Base-by-base conservation (phyloP, 208 protist genomes). In the Acanthamoeba polyphaga region DNA sequence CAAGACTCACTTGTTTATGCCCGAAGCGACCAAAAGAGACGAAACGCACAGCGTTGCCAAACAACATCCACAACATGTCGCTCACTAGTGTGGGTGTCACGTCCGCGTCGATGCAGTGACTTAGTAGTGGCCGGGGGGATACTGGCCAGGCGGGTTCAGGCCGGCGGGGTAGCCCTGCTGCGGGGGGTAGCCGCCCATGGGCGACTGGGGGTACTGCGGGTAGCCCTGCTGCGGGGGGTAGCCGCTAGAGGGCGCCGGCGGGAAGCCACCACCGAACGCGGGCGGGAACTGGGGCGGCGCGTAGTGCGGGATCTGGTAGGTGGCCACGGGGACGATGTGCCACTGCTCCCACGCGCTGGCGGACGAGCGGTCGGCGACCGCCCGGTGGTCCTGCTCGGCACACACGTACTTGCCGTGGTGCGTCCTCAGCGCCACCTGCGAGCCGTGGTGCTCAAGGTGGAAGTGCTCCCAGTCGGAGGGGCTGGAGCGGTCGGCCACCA, bases 351-450 rank as follows among this genome's bases (percentile, higher is more conserved):
- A 92, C 1, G 1, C 6, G 19, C 22, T 13, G 15, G 27, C 60
- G 6, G 7, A 0, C 3, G 46, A 3, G 13, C 87, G 58, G 60
- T 92, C 74, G 87, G 87, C 87, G 38, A 92, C 87, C 34, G 55
- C 87, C 19, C 9, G 6, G 62, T 55, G 12, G 66, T 92, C 74
- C 15, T 58, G 32, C 49, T 92, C 87, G 43, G 87, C 87, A 46
- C 87, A 92, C 87, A 92, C 34, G 62, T 92, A 92, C 34, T 92
- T 92, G 58, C 60, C 87, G 34, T 92, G 87, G 60, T 74, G 62
- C 53, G n/a, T n/a, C n/a, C n/a, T n/a, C n/a, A n/a, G n/a, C 7
- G 66, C 62, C 3, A 34, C 32, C 29, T 27, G 55, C 49, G 12
- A 13, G 55, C 80, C 80, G 15, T 88, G 46, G 29, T 9, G 55